Base-by-base conservation (phyloP, 23 red algal genomes). In the Pyropia haitanensis region DNA sequence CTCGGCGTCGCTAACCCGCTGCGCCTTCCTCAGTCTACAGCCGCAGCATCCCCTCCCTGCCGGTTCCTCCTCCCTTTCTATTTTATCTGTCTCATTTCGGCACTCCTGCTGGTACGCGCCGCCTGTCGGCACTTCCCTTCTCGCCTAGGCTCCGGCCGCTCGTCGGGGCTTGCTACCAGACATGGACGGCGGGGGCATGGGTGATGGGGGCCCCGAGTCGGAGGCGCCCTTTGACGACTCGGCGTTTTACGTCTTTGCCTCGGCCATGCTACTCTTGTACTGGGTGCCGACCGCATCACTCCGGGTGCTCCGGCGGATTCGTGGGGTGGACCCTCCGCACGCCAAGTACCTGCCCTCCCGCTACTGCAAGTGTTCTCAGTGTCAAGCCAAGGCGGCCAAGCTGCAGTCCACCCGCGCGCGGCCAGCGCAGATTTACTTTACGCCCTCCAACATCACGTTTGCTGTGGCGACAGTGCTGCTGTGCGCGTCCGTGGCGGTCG, bases 211-310 rank as follows among this genome's bases (percentile, higher is more conserved):
- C 39, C 39, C 39, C 39, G 39, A 46, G 39, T 46, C 39, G 39
- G 39, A 46, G 39, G 39, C 39, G 10, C 39, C 39, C 27, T 90
- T 73, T 51, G 86, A 90, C 51, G 86, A 90, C 51, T 49, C 30
- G 49, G 77, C 86, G 14, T 90, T 90, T 53, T 53, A 90, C 26
- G 65, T 80, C 1, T 90, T 90, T 66, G 44, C 68, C 9, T 44
- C 80, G 26, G 70, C 86, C n/a, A 20, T 90, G 12, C 86, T 90
- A 9, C 63, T 65, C 18, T 33, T 80, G 8, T 61, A 65, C 48
- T 77, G 63, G 51, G 51, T 90, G 18, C 86, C 86, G 2, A 60
- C 56, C 22, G 39, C 39, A 46, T 12, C 50, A 54, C 14, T 14
- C 74, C 25, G 56, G 59, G 18, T 58, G 67, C 18, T 33, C 60